Evolutionary conservation across 805 yeast genomes (phyloP).

Genomic region (Pichia exigua): DNA sequence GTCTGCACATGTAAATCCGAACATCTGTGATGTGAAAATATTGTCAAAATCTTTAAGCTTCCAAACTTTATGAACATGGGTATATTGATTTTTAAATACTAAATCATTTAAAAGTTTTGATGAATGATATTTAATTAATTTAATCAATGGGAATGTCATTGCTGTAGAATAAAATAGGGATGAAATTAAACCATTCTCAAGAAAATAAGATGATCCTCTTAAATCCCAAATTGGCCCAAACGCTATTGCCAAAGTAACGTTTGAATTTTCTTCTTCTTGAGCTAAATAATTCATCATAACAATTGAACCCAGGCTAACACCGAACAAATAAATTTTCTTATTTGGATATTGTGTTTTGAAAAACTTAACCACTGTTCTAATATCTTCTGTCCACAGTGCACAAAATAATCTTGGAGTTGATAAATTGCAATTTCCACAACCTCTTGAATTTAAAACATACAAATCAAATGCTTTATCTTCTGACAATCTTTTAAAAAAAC

Average conservation of each 20-base stretch:
- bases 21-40: conserved; percentile 52
- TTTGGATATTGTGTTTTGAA: conserved; percentile 47
- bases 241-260: conserved; percentile 47
- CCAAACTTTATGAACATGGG: conserved; percentile 13
- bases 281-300: conserved; percentile 68
- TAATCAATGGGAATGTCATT: conserved; percentile 40
- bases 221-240: conserved; percentile 75
- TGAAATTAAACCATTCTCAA: conserved; percentile 39
- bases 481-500: conserved; percentile 37
- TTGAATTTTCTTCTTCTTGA: conserved; percentile 43
- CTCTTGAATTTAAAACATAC: conserved; percentile 65
- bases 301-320: conserved; percentile 75
- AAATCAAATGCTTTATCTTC: conserved; percentile 44
- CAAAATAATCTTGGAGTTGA: conserved; percentile 65
- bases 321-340: conserved; percentile 61
- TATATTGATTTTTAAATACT: conserved; percentile 17
- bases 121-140: conserved; percentile 36
- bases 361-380: conserved; percentile 46
- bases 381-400: conserved; percentile 66
- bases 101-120: conserved; percentile 29
- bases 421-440: conserved; percentile 64
- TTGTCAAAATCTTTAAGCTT: conserved; percentile 55
- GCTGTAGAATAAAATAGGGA: conserved; percentile 40
- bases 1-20: conserved; percentile 54
- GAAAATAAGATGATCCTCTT: conserved; percentile 35